Base-by-base conservation (phyloP, 306 rosid genomes). In the Canavalia gladiata region DNA sequence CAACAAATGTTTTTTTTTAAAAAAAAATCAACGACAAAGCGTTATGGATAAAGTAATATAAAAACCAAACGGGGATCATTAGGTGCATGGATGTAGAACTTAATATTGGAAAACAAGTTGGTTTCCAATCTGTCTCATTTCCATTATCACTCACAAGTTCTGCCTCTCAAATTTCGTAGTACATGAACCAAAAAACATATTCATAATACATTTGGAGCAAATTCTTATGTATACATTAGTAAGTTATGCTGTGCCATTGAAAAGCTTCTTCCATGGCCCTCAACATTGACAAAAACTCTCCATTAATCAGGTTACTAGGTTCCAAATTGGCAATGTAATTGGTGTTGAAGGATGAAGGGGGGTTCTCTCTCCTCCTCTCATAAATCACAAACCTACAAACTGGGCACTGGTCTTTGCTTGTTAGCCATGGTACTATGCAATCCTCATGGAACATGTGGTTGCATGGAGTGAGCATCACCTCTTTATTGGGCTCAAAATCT, bases 401-500 rank as follows among this genome's bases (percentile, higher is more conserved):
- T 0, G 98, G 99, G 75, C 99, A 95, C 57, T 85, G 94, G 1
- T 88, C 89, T 31, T 86, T 81, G 81, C 90, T 91, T 67, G 83
- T 88, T 51, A 89, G 76, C 98, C 98, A 93, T 0, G 98, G 92
- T 8, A 91, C 86, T 50, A 95, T 91, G 82, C 99, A 95, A 7
- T 90, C 90, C 74, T 90, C 96, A 68, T 93, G 99, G 72, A 93
- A 95, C 96, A 95, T 90, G 77, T 95, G 98, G 8, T 83, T 85
- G 82, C 99, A 95, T 5, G 93, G 97, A 3, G 99, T 93, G 54
- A 82, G 47, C 93, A 81, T 83, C 71, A 91, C 98, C 67, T 91
- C 96, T 67, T 91, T 68, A 75, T 49, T 85, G 0, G 90, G 77
- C 57, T 90, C 91, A 62, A 93, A 93, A 78, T 95, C 95, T 47